phyloP scores from a whole-genome alignment of 2,329 filamentous ascomycete species.

The Phialophora verrucosa region DNA sequence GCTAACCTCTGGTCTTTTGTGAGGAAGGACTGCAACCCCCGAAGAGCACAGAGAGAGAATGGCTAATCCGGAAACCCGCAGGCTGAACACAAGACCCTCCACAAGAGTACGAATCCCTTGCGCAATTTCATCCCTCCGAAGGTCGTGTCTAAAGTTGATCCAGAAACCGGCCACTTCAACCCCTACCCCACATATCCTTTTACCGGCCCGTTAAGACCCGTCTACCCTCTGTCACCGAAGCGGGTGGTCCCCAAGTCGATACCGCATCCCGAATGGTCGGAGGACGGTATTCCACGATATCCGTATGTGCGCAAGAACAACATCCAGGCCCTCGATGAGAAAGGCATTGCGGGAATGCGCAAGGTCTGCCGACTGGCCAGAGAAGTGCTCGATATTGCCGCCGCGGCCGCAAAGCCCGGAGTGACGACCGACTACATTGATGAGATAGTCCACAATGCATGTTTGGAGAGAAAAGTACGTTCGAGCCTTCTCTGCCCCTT shows the following conservation, averaged over 20 bases:
- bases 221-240: constrained; percentile 79
- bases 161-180: constrained; percentile 88
- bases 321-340: constrained; percentile 78
- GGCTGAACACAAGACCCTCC: constrained; percentile 80
- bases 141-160: constrained; percentile 86
- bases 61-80: constrained; percentile 48
- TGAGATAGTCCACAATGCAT: constrained; percentile 92
- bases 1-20: constrained; percentile 44
- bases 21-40: constrained; percentile 29
- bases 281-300: constrained; percentile 77
- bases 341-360: constrained; percentile 86
- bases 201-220: constrained; percentile 80
- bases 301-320: constrained; percentile 74
- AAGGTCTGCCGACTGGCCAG: constrained; percentile 85
- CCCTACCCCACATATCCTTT: constrained; percentile 88
- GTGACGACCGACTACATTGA: constrained; percentile 96
- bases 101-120: constrained; percentile 80
- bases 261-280: constrained; percentile 82
- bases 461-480: constrained; percentile 85
- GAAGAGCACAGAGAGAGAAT: not conserved
- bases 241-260: constrained; percentile 80
- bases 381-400: constrained; percentile 92
- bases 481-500: constrained; percentile 18
- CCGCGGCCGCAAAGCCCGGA: constrained; percentile 81
- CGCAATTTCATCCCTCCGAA: constrained; percentile 76